Percentiles rank a stretch among this genome's conserved stretches.
Conservation (phyloP, 345 rosid species). For the Gossypium stocksii region DNA sequence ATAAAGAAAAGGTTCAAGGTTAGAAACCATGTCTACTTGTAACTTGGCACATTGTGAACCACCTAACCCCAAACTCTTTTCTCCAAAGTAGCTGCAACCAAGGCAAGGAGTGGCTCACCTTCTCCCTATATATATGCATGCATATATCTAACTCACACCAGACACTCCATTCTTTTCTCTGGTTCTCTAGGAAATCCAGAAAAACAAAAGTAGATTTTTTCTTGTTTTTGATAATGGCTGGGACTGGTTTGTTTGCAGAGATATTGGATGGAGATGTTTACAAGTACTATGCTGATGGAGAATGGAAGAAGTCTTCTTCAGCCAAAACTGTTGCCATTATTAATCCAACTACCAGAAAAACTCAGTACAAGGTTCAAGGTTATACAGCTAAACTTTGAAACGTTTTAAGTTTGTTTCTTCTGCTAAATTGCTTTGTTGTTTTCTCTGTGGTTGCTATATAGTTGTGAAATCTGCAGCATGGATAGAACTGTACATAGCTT, state of each 20-base stretch:
- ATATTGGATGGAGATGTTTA: conserved; percentile 80
- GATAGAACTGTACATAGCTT: not conserved
- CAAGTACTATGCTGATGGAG: conserved; percentile 80
- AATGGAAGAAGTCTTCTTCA: conserved; percentile 80
- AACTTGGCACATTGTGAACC: conserved; percentile 33
- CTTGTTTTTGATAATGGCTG: conserved; percentile 51
- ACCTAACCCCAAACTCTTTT: conserved; percentile 19
- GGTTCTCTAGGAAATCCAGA: not conserved
- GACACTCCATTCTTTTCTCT: conserved; percentile 12
- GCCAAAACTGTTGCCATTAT: conserved; percentile 74
- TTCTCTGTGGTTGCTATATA: not conserved
- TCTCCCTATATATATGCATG: conserved; percentile 24
- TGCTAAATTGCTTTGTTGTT: not conserved
- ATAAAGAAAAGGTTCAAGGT: not conserved
- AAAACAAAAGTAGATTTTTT: not conserved
- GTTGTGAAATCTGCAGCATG: not conserved
- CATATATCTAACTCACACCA: conserved; percentile 19
- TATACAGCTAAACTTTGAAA: not conserved
- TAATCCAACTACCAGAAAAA: conserved; percentile 79
- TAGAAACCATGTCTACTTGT: not conserved
- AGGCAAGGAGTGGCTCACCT: conserved; percentile 33
- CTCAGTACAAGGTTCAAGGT: conserved; percentile 98
- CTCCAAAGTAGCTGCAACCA: conserved; percentile 11
- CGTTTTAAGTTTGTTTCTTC: not conserved
- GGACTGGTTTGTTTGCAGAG: conserved; percentile 69